These are phyloP conservation scores for Arbutus unedo DNA, from an alignment of 148 eudicot genomes.

Conservation along the genomic window DNA sequence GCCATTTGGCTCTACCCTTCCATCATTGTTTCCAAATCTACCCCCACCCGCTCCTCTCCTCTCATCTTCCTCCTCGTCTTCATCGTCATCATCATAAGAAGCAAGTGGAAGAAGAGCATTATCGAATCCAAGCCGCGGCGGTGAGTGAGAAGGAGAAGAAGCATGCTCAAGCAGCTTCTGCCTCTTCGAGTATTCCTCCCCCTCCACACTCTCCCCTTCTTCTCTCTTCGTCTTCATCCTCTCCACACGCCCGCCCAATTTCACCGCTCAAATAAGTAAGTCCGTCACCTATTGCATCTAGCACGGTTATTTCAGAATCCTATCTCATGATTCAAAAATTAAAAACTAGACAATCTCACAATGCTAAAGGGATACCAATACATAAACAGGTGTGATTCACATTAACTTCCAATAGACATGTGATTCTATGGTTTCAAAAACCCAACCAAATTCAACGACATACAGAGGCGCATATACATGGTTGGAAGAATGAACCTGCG, in stretches of 20 bases:
- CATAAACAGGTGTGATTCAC: background rate
- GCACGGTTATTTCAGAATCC: background rate
- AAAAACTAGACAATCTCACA: background rate
- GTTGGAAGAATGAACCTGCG: background rate
- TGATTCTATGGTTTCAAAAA: background rate
- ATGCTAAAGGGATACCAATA: background rate
- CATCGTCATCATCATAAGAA: constrained; percentile 60
- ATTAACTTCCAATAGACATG: background rate
- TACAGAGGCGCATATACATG: background rate
- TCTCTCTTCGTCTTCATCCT: constrained; percentile 41
- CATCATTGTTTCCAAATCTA: constrained; percentile 14
- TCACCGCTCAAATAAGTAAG: constrained; percentile 8
- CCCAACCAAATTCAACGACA: background rate
- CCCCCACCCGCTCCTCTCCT: constrained; percentile 24
- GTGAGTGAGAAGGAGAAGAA: constrained; percentile 17
- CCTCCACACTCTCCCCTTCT: constrained; percentile 33
- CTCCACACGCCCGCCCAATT: constrained; percentile 15
- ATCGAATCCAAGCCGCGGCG: constrained; percentile 43
- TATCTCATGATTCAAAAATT: background rate
- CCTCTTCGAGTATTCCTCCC: constrained; percentile 39
- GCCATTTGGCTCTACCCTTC: constrained; percentile 24
- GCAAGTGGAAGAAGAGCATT: constrained; percentile 79
- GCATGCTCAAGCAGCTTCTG: constrained; percentile 41
- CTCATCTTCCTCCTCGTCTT: constrained; percentile 63
- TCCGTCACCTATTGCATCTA: background rate